Evolutionary conservation across 2,329 filamentous ascomycete species (phyloP), one percentile per base, ranked within the genome.

Genomic region (Clonostachys chloroleuca): DNA sequence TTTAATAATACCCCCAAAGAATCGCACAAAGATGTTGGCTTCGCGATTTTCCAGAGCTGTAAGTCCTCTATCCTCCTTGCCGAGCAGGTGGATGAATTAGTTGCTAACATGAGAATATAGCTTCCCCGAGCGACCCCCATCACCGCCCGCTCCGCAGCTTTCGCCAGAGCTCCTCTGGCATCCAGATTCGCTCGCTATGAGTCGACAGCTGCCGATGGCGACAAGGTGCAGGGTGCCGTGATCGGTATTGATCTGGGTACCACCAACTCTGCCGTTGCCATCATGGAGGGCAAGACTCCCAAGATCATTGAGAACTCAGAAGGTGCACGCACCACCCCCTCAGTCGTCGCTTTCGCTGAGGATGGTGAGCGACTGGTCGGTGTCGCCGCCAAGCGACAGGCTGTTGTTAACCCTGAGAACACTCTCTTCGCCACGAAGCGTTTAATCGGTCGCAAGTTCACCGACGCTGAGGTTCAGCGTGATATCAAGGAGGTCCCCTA

Each of bases 181-280:
- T 83, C 87, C 55, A 82, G 83, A 61, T 89, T 92, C 67, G 83
- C 86, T 64, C 80, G 87, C 62, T 90, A 87, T 75, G 86, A 87
- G 70, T 87, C 84, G 39, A 86, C 88, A 58, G 55, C 61, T 47
- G 55, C 65, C 47, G 60, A 66, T 44, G 58, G 59, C 37, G 84
- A 87, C 56, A 96, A 96, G 83, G 89, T 97, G 52, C 89, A 92
- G 77, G 94, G 94, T 66, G 76, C 89, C 64, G 92, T 97, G 70
- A 96, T 97, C 65, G 94, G 94, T 86, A 96, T 97, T 69, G 92
- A 97, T 81, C 76, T 97, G 64, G 92, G 92, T 66, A 97, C 92
- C 66, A 97, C 92, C 62, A 97, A 97, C 83, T 96, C 92, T 51
- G 92, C 92, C 48, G 92, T 97, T 52, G 92, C 92, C 63, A 78